Evolutionary conservation across 129 eudicot species (phyloP), one percentile per base, ranked within the genome.

Genomic region (Flaveria sonorensis): DNA sequence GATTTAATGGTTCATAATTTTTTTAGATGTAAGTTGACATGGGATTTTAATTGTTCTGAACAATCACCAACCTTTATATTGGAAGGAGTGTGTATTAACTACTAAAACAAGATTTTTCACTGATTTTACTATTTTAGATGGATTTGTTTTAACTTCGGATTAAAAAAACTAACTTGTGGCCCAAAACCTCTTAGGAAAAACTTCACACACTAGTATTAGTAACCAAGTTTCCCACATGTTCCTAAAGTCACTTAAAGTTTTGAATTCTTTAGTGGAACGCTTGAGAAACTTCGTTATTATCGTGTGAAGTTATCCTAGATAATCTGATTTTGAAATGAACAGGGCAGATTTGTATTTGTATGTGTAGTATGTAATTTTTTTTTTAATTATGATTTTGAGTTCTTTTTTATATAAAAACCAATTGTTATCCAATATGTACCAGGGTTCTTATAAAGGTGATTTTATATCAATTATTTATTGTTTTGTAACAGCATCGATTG

Each of bases 401-500:
- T 20, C 32, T 59, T 24, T 16, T 61, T 30, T 63, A 24, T 11
- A 60, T 11, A 24, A 56, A 61, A 23, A 24, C 1, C 21, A 1
- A 9, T 30, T 51, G 48, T 55, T 20, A 11, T 55, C 1, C 6
- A 10, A 18, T 32, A 64, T 72, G 74, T 57, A 16, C 7, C 26
- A 73, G 30, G 66, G 53, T 63, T 72, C 66, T 40, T 20, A n/a
- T 26, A 53, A 7, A 11, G 0, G 6, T 56, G 55, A 36, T 59
- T 13, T 63, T 21, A 70, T 30, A 3, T 47, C 40, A 16, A 11
- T 39, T 62, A 26, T 30, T 50, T 8, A 2, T 53, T 74, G 68
- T 71, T 45, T 24, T 56, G 60, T 59, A 71, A 83, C 89, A 92
- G 97, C 92, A 18, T 89, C 97, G 1, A 88, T 92, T 70, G 96